Percentiles rank a stretch among this genome's conserved stretches.
Evolutionary conservation across 2,329 filamentous ascomycete genomes (phyloP).

Genomic region (Calonectria pauciramosa): DNA sequence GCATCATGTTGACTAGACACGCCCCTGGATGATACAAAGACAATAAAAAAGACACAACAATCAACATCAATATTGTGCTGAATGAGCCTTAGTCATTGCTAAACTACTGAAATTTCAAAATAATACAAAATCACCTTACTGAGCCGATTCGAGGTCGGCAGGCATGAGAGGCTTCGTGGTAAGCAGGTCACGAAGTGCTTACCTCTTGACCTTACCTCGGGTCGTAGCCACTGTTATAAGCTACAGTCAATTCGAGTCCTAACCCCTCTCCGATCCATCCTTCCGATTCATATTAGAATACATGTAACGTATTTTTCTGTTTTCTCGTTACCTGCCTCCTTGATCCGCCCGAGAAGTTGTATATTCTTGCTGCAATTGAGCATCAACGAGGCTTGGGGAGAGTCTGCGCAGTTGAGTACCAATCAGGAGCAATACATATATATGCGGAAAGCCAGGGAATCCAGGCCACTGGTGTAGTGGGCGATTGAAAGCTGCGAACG

Average conservation of each 20-base stretch:
- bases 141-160: slow-evolving; percentile 31
- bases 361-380: slow-evolving; percentile 12
- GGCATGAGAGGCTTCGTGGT: slow-evolving; percentile 41
- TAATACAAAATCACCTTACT: slow-evolving; percentile 41
- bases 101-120: slow-evolving; percentile 41
- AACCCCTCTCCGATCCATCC: slow-evolving; percentile 26
- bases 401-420: slow-evolving; percentile 12
- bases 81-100: slow-evolving; percentile 10
- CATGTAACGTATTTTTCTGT: slow-evolving; percentile 37
- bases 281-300: slow-evolving; percentile 47
- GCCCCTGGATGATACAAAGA: slow-evolving; percentile 43
- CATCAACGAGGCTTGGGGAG: slow-evolving; percentile 19
- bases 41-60: slow-evolving; percentile 34
- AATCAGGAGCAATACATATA: neutral
- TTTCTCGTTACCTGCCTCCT: slow-evolving; percentile 41
- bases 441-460: neutral
- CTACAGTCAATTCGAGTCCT: slow-evolving; percentile 35
- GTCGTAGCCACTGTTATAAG: slow-evolving; percentile 28
- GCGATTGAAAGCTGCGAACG: neutral
- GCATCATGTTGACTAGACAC: slow-evolving; percentile 48
- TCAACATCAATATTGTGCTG: slow-evolving; percentile 17
- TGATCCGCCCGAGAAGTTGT: slow-evolving; percentile 24
- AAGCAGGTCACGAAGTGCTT: slow-evolving; percentile 60
- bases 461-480: neutral
- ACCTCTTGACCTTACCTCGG: slow-evolving; percentile 69